Evolutionary conservation across 805 yeast genomes (phyloP), one percentile per base, ranked within the genome.

Genomic region (Saccharomycopsis sp.): DNA sequence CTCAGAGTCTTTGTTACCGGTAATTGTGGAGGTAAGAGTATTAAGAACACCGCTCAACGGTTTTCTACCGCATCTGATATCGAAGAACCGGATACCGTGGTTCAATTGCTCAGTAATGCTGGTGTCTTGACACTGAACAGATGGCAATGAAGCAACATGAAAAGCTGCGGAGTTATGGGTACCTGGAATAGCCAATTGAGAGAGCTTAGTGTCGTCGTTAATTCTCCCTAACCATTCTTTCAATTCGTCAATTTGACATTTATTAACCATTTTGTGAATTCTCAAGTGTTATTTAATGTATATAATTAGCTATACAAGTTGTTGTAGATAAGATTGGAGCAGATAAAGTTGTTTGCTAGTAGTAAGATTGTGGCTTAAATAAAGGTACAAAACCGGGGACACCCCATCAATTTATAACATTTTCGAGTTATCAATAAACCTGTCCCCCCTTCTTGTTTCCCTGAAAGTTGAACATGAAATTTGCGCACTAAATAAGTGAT

Each of bases 121-220:
- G 5, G 75, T 80, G 17, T 82, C 86, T 69, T 87, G 94, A 69
- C 94, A 87, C 67, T 83, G 86, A 34, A 87, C 92, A 0, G 89
- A 82, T 29, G 93, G 93, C 52, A 86, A 64, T 5, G 63, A 58
- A 1, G 92, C 86, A 5, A 79, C 73, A 68, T 85, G 84, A 64
- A 80, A 82, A 3, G 93, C 93, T 14, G 87, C 89, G 49, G 89
- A 78, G 68, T 87, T 87, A 72, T 87, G 94, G n/a, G 93, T 87
- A n/a, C 94, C 94, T 8, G 93, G 91, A 55, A 87, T 74, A 0
- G 92, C 75, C 56, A 87, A 74, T 58, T 77, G 72, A 2, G 86
- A 75, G 41, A 87, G 61, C 47, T 66, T 66, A 20, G 78, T 72
- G 68, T 82, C 74, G 66, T 85, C 88, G 56, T 73, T 70, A 59